A percentile compares a stretch with the other conserved stretches of the same genome.
These are phyloP conservation scores for Tylopilus rubrobrunneus DNA, from an alignment of 768 basidiomycete genomes.

Conservation along the genomic window DNA sequence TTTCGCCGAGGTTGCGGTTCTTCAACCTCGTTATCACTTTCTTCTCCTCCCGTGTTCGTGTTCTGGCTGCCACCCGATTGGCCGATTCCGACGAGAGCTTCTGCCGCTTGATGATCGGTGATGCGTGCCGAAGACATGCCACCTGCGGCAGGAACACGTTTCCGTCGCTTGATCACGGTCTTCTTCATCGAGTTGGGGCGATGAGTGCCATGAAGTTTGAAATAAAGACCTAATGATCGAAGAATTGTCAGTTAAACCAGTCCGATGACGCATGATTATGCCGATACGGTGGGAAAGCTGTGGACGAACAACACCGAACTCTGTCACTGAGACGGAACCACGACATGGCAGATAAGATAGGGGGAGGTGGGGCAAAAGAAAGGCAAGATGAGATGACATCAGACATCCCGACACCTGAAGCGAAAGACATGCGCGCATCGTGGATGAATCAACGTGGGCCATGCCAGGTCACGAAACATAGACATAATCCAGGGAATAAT, in stretches of 20 bases:
- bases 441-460: slow-evolving; percentile 21
- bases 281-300: background rate
- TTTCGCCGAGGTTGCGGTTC: slow-evolving; percentile 58
- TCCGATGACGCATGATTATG: background rate
- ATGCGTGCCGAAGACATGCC: slow-evolving; percentile 46
- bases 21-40: slow-evolving; percentile 38
- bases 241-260: slow-evolving; percentile 14
- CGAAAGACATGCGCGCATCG: slow-evolving; percentile 16
- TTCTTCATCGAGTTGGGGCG: slow-evolving; percentile 99
- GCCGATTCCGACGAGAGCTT: slow-evolving; percentile 82
- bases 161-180: slow-evolving; percentile 96
- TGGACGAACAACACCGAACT: background rate
- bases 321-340: background rate
- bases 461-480: slow-evolving; percentile 21
- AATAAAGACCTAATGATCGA: slow-evolving; percentile 76
- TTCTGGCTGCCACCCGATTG: slow-evolving; percentile 40
- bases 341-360: slow-evolving; percentile 27
- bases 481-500: background rate
- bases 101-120: slow-evolving; percentile 85
- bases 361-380: slow-evolving; percentile 6
- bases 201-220: slow-evolving; percentile 96
- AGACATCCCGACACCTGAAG: slow-evolving; percentile 15
- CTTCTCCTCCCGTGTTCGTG: slow-evolving; percentile 35
- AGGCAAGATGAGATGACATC: slow-evolving; percentile 20
- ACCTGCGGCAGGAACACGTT: slow-evolving; percentile 89